phyloP scores from a whole-genome alignment of 179 eudicot species.

The Spergularia azorica region DNA sequence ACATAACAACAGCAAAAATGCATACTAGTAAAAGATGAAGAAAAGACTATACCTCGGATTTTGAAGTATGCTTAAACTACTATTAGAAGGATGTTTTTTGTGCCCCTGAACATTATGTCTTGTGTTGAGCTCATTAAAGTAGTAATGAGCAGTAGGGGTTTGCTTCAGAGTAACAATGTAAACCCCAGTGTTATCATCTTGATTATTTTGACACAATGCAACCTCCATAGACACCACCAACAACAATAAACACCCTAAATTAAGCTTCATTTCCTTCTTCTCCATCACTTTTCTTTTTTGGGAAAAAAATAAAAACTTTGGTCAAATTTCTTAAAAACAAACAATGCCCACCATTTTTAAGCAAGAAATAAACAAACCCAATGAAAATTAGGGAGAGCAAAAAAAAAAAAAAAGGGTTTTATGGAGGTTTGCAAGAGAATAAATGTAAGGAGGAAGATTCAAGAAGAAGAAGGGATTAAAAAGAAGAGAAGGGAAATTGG shows the following conservation, averaged over 20 bases:
- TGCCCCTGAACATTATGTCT: conserved; percentile 18
- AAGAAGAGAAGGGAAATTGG: not conserved
- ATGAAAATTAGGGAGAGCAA: not conserved
- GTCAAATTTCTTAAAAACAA: conserved; percentile 1
- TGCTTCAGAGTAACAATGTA: conserved; percentile 89
- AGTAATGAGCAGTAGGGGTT: conserved; percentile 58
- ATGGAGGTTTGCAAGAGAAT: not conserved
- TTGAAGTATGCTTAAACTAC: conserved; percentile 47
- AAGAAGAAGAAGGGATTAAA: conserved; percentile 9
- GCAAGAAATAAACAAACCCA: conserved; percentile 7
- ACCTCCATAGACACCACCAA: conserved; percentile 28
- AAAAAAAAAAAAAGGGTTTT: conserved; percentile 8
- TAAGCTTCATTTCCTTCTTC: conserved; percentile 13
- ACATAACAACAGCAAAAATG: not conserved
- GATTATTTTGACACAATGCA: conserved; percentile 39
- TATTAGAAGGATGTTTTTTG: conserved; percentile 39
- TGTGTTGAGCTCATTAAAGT: conserved; percentile 34
- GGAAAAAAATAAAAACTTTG: not conserved
- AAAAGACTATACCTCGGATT: conserved; percentile 54
- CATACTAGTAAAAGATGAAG: too few species aligned
- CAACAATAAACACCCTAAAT: conserved; percentile 19
- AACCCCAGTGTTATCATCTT: conserved; percentile 54
- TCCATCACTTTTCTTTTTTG: not conserved
- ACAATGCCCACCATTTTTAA: conserved; percentile 24
- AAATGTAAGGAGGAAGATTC: not conserved